Conservation (phyloP, 192 early-diverging fungal species). For the Pilobolus umbonatus region DNA sequence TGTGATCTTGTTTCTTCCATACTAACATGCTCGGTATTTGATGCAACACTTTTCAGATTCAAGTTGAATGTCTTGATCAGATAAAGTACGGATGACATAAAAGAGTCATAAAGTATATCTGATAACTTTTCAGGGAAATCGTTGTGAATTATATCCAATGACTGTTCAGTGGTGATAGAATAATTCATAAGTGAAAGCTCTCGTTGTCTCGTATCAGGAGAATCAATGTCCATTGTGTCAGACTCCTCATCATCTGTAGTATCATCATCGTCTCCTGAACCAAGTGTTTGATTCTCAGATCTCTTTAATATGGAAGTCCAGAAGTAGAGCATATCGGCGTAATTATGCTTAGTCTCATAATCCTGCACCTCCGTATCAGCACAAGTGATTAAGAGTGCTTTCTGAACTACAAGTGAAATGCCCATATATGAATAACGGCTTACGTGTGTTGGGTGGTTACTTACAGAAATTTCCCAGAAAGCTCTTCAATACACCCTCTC, state of each 20-base stretch:
- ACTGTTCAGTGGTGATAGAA: no score
- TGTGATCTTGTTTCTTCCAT: not conserved
- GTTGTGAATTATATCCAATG: no score
- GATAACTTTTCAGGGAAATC: no score
- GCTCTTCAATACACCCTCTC: conserved; percentile 34
- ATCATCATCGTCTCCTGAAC: conserved; percentile 16
- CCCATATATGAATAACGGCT: not conserved
- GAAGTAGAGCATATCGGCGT: conserved; percentile 51
- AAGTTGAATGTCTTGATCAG: conserved; percentile 45
- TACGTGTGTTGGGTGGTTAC: conserved; percentile 4
- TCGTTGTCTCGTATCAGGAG: no score
- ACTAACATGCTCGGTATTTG: conserved; percentile 27
- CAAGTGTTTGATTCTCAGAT: conserved; percentile 12
- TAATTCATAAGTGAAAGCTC: no score
- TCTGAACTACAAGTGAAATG: conserved; percentile 38
- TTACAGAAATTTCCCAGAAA: conserved; percentile 45
- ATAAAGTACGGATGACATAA: conserved; percentile 37
- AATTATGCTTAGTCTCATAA: conserved; percentile 30
- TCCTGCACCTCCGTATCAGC: conserved; percentile 24
- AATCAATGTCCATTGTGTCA: no score
- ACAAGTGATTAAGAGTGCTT: conserved; percentile 49
- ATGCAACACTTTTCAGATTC: conserved; percentile 28
- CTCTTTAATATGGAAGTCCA: conserved; percentile 56
- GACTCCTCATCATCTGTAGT: not conserved
- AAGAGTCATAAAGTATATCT: conserved; percentile 49